Percentiles rank a stretch among this genome's conserved stretches.
phyloP scores from a whole-genome alignment of 208 protist genomes.

The Acanthamoeba sp. region DNA sequence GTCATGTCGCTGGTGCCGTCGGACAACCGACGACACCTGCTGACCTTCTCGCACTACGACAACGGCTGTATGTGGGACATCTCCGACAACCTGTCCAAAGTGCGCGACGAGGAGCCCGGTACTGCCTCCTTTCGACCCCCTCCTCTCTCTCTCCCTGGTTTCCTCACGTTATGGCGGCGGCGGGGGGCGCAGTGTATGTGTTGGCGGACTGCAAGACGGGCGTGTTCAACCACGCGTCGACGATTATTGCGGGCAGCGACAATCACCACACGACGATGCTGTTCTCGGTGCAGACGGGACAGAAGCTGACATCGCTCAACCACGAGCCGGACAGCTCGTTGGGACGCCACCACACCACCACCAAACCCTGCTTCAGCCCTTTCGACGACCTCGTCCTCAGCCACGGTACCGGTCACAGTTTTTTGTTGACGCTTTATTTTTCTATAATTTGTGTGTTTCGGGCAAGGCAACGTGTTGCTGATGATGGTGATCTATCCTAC shows the following conservation, averaged over 20 bases:
- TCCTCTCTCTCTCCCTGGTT: not conserved
- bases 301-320: constrained; percentile 44
- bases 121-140: not conserved
- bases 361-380: constrained; percentile 66
- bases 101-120: constrained; percentile 37
- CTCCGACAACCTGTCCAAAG: constrained; percentile 18
- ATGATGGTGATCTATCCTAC: not conserved
- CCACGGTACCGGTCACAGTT: not conserved
- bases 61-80: constrained; percentile 62
- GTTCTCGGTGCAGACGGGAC: constrained; percentile 47
- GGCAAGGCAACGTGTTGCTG: too few relatives aligned
- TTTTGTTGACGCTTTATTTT: not conserved
- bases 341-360: not conserved
- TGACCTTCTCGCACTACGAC: constrained; percentile 61
- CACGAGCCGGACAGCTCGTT: not conserved
- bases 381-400: constrained; percentile 75
- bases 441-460: too few relatives aligned
- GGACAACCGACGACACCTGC: constrained; percentile 50
- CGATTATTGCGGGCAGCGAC: constrained; percentile 66
- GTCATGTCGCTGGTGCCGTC: constrained; percentile 39
- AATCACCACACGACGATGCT: constrained; percentile 1
- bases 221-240: constrained; percentile 66
- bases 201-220: constrained; percentile 54
- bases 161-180: not conserved
- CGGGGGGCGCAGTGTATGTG: not conserved